Conservation (phyloP, 2,329 filamentous ascomycete genomes). For the Aspergillus ochraceus region DNA sequence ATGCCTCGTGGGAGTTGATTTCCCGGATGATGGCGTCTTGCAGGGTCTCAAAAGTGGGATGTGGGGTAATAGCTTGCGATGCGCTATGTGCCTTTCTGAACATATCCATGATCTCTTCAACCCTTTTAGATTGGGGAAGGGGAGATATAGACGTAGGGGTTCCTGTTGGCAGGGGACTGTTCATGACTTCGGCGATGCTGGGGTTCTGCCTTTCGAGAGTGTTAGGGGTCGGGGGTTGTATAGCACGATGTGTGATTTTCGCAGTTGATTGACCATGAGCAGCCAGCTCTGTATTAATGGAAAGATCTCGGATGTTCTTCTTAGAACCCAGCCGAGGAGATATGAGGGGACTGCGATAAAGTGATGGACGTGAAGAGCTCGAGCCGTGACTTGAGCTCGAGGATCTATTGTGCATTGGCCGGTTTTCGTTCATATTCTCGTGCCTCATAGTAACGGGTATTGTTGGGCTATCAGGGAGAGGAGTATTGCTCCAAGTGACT, state of each 20-base stretch:
- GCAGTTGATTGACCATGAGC: slow-evolving; percentile 27
- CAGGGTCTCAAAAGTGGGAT: slow-evolving; percentile 42
- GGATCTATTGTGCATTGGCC: slow-evolving; percentile 12
- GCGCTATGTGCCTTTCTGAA: slow-evolving; percentile 40
- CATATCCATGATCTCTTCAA: slow-evolving; percentile 43
- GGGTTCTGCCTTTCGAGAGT: slow-evolving; percentile 25
- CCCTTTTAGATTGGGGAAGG: slow-evolving; percentile 30
- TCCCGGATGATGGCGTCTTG: slow-evolving; percentile 46
- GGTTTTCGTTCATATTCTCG: slow-evolving; percentile 6
- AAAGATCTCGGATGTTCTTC: slow-evolving; percentile 42
- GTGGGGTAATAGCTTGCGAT: slow-evolving; percentile 26
- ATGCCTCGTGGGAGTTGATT: slow-evolving; percentile 47
- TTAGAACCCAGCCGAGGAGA: slow-evolving; percentile 24
- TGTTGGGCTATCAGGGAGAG: slow-evolving; percentile 37
- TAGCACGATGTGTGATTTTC: slow-evolving; percentile 37
- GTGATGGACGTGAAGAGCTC: slow-evolving; percentile 15
- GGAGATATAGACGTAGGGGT: slow-evolving; percentile 27
- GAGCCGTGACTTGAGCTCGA: slow-evolving; percentile 4
- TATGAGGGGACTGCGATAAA: slow-evolving; percentile 14
- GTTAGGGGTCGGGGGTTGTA: slow-evolving; percentile 39
- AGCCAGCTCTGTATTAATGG: slow-evolving; percentile 42
- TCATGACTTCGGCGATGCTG: slow-evolving; percentile 45
- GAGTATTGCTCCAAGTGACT: slow-evolving; percentile 31
- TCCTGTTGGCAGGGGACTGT: slow-evolving; percentile 36
- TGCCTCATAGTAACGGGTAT: slow-evolving; percentile 24